phyloP scores from a whole-genome alignment of 257 asterid species.

The Petunia axillaris region DNA sequence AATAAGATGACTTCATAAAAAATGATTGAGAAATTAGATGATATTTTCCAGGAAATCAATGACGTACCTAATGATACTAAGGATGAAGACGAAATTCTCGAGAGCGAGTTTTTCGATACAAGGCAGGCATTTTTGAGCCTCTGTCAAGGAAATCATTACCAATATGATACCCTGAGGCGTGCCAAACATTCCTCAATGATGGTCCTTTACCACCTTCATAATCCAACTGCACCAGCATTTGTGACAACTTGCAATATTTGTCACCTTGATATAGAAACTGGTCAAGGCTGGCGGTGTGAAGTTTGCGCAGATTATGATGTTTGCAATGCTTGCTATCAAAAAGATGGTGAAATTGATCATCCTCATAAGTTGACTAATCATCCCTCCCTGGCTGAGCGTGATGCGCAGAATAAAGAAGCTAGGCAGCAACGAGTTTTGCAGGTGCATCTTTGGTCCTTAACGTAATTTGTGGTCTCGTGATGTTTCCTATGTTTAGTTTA shows the following conservation, averaged over 20 bases:
- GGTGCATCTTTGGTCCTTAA: slow-evolving; percentile 46
- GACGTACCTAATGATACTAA: slow-evolving; percentile 80
- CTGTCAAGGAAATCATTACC: slow-evolving; percentile 98
- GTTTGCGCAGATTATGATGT: slow-evolving; percentile 92
- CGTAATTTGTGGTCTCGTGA: neutral
- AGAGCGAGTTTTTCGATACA: slow-evolving; percentile 98
- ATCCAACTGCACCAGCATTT: slow-evolving; percentile 98
- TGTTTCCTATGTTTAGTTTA: slow-evolving; percentile 14
- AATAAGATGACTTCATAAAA: neutral
- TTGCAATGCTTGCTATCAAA: slow-evolving; percentile 83
- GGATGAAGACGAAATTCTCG: slow-evolving; percentile 87
- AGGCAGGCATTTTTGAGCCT: slow-evolving; percentile 97
- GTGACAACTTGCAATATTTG: slow-evolving; percentile 72
- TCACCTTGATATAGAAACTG: slow-evolving; percentile 85
- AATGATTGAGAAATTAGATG: slow-evolving; percentile 29
- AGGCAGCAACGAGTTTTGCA: slow-evolving; percentile 82
- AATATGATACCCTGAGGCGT: slow-evolving; percentile 94
- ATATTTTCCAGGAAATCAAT: slow-evolving; percentile 61
- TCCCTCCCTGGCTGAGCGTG: slow-evolving; percentile 73
- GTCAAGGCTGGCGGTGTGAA: slow-evolving; percentile 99
- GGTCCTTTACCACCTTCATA: slow-evolving; percentile 98
- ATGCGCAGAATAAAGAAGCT: slow-evolving; percentile 95
- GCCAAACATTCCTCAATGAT: slow-evolving; percentile 99
- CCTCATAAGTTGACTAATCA: slow-evolving; percentile 85
- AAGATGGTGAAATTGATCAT: slow-evolving; percentile 81